Base-by-base conservation (phyloP, 768 basidiomycete species). In the Rhodosporidiobolus odoratus region DNA sequence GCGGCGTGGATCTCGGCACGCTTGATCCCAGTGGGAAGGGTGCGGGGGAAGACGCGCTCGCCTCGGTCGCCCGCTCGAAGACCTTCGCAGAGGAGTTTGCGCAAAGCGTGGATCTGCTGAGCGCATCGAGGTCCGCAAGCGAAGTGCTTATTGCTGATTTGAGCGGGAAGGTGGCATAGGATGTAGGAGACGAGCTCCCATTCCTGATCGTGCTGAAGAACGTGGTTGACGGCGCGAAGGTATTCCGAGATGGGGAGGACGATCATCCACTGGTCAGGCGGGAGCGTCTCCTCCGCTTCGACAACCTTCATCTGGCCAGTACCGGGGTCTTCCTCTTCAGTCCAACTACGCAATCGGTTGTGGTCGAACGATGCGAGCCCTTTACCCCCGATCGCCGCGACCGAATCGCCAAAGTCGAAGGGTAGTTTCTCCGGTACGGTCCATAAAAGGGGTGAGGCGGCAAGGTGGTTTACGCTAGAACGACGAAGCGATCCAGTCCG, bases 181-280 rank as follows among this genome's bases (percentile, higher is more conserved):
- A 93, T 83, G 76, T 96, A 98, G 3, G 92, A 92, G 17, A 96
- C 83, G 48, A 98, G 83, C 68, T 98, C 96, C 94, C 95, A 98
- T 71, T 88, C 90, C 56, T 83, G 85, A 76, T 93, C 92, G 50
- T 83, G 82, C 66, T 88, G 85, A 48, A 98, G 79, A 69, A 96
- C 83, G 4, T 81, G 81, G 61, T 86, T 81, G 56, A 98, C 75
- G 21, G 83, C 83, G 16, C 77, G 75, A 9, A 98, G 83, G 77
- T 95, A 93, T 56, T 82, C 78, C 8, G 92, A 92, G 9, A 92
- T 82, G 1, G 88, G 89, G 3, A 99, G 57, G 64, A 76, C 69
- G 53, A 75, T 63, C 35, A 72, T 58, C 34, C 45, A 63, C 7
- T 65, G 59, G n/a, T 35, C 25, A 1, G 48, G 25, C 13, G 47